Percentiles rank a stretch among this genome's conserved stretches.
phyloP scores from a whole-genome alignment of 768 basidiomycete genomes.

The Clathrus columnatus region DNA sequence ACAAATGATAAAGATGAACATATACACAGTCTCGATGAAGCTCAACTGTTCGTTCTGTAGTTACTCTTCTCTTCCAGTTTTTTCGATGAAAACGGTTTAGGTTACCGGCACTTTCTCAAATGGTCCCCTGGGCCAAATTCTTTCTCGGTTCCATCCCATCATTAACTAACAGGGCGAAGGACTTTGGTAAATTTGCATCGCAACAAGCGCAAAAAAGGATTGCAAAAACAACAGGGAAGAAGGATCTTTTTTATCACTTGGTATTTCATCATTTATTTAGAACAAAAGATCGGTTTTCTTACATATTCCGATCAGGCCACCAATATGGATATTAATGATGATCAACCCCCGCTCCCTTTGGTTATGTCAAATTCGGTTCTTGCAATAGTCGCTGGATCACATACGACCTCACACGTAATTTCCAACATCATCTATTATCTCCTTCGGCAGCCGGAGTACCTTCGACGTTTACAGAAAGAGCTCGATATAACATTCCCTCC shows the following conservation, averaged over 20 bases:
- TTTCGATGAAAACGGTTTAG: slow-evolving; percentile 34
- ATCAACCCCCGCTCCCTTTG: slow-evolving; percentile 25
- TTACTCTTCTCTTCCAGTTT: background rate
- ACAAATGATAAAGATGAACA: slow-evolving; percentile 33
- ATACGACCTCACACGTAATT: slow-evolving; percentile 36
- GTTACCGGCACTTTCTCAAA: slow-evolving; percentile 19
- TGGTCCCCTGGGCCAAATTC: slow-evolving; percentile 34
- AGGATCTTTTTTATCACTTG: slow-evolving; percentile 34
- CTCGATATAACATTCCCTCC: slow-evolving; percentile 31
- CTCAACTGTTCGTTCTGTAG: background rate
- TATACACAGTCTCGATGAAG: slow-evolving; percentile 36
- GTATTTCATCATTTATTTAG: slow-evolving; percentile 24
- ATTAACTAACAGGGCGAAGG: slow-evolving; percentile 20
- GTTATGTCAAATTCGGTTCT: slow-evolving; percentile 30
- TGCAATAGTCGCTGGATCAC: slow-evolving; percentile 38
- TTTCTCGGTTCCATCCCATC: slow-evolving; percentile 31
- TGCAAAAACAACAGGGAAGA: background rate
- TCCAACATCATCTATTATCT: slow-evolving; percentile 37
- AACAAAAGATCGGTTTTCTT: background rate
- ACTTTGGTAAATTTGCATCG: slow-evolving; percentile 30
- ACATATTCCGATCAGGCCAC: background rate
- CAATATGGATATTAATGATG: slow-evolving; percentile 28
- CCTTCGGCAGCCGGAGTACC: slow-evolving; percentile 32
- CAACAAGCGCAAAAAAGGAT: background rate
- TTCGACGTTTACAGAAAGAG: slow-evolving; percentile 37